Conservation (phyloP, 2,329 filamentous ascomycete species). For the Waltergamsia citrina region DNA sequence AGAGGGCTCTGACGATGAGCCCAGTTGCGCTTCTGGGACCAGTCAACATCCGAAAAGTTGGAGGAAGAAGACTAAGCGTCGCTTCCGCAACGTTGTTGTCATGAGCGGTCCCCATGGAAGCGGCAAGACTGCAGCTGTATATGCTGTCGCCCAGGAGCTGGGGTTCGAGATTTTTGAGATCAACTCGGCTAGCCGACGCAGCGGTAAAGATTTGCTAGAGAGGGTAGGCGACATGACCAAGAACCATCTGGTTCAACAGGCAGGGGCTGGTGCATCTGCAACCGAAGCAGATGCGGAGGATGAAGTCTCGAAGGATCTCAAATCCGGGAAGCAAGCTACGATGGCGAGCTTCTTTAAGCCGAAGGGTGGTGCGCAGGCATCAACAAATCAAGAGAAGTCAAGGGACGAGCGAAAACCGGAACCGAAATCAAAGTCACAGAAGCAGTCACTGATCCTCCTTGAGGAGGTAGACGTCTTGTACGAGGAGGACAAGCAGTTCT, state of each 20-base stretch:
- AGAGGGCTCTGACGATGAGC: slow-evolving; percentile 55
- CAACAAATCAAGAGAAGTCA: slow-evolving; percentile 18
- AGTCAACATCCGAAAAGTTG: slow-evolving; percentile 34
- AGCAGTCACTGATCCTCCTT: slow-evolving; percentile 87
- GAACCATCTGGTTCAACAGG: slow-evolving; percentile 72
- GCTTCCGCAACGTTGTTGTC: slow-evolving; percentile 67
- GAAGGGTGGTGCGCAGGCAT: slow-evolving; percentile 22
- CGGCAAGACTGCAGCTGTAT: slow-evolving; percentile 88
- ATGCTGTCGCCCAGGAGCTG: slow-evolving; percentile 85
- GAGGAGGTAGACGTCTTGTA: slow-evolving; percentile 93
- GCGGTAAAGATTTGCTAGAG: slow-evolving; percentile 82
- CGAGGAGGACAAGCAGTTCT: slow-evolving; percentile 93
- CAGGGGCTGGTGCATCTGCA: slow-evolving; percentile 16
- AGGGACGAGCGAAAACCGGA: slow-evolving; percentile 12
- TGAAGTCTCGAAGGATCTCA: slow-evolving; percentile 38
- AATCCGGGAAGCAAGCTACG: slow-evolving; percentile 64
- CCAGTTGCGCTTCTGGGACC: slow-evolving; percentile 27
- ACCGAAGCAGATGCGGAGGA: slow-evolving; percentile 17
- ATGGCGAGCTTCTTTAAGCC: slow-evolving; percentile 75
- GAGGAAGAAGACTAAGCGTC: slow-evolving; percentile 32
- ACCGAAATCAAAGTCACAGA: slow-evolving; percentile 52
- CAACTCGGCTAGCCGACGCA: slow-evolving; percentile 73
- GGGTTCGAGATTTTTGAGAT: slow-evolving; percentile 95
- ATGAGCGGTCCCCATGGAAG: slow-evolving; percentile 83
- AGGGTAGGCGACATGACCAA: slow-evolving; percentile 93